Base-by-base conservation (phyloP, 345 rosid species). In the Hibiscus tridactylites region DNA sequence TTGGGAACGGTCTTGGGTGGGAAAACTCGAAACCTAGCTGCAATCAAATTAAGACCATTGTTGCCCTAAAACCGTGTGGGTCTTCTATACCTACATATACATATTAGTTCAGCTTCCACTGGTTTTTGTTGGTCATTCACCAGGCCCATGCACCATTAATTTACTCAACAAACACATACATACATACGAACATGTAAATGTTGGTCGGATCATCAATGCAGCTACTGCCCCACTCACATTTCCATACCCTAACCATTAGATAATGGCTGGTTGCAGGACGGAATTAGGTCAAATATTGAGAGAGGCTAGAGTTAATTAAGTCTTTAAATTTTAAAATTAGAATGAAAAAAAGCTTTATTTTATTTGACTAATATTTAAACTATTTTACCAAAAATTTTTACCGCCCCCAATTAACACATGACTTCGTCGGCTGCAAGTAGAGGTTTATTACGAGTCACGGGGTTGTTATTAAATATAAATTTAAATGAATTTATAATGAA, bases 111-210 rank as follows among this genome's bases (percentile, higher is more conserved):
- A 37, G 61, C 28, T 73, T 63, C 70, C 70, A 73, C 70, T 49
- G 17, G 21, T 35, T 19, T 52, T n/a, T 21, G 57, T 37, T 50
- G 58, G 71, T 47, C 37, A 12, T 12, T 21, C 13, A 24, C 56
- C 13, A 24, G 35, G 26, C 13, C 52, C 16, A 65, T 70, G 63
- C 71, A 54, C 76, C 76, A 79, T 75, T 75, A 59, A 75, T 75
- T 74, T 61, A n/a, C 61, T 28, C 31, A 28, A 56, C 74, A 75
- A 21, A 21, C 1, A 21, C 24, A 21, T 21, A 21, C 24, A 21
- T 21, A 21, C 54, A 15, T 15, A 13, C 17, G n/a, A n/a, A 49
- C 16, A 49, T 0, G 10, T 4, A 44, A 37, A 67, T 60, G 67
- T 75, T 42, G 78, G 60, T 71, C 53, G 1, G 47, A 8, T 44